phyloP scores from a whole-genome alignment of 805 yeast species.

The Barnettozyma salicaria region DNA sequence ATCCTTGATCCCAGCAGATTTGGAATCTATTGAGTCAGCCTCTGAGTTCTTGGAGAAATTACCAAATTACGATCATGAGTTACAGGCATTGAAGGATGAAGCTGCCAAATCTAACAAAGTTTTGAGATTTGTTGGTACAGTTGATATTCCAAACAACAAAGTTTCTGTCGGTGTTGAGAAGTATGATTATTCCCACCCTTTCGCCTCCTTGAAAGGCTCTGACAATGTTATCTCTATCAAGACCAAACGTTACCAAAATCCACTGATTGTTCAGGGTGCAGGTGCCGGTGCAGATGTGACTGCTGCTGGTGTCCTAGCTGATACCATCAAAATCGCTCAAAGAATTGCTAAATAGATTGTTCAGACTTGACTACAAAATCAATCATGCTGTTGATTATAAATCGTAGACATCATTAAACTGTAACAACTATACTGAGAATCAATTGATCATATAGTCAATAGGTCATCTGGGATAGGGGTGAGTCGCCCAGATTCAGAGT shows the following conservation, averaged over 20 bases:
- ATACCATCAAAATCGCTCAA: constrained; percentile 85
- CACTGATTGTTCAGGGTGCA: constrained; percentile 95
- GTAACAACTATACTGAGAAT: background rate
- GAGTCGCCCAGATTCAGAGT: constrained; percentile 3
- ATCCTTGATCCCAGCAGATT: constrained; percentile 81
- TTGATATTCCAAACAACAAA: constrained; percentile 63
- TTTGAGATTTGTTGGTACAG: constrained; percentile 87
- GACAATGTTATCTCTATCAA: constrained; percentile 92
- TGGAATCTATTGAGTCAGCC: constrained; percentile 67
- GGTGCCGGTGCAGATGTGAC: constrained; percentile 82
- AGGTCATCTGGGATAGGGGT: constrained; percentile 14
- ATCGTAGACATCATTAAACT: background rate
- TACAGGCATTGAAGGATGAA: constrained; percentile 68
- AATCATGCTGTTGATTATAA: background rate
- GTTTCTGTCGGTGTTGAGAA: constrained; percentile 86
- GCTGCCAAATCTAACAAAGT: constrained; percentile 85
- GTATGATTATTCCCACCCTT: constrained; percentile 86
- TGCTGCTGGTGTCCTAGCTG: constrained; percentile 91
- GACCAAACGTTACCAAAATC: constrained; percentile 88
- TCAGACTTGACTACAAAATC: background rate
- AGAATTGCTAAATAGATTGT: constrained; percentile 42
- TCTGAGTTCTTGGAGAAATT: constrained; percentile 75
- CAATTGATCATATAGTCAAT: constrained; percentile 7
- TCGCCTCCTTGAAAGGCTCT: constrained; percentile 91
- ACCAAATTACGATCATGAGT: constrained; percentile 76